phyloP scores from a whole-genome alignment of 1,139 yeast genomes.

The Kurtzmaniella quercitrusa region DNA sequence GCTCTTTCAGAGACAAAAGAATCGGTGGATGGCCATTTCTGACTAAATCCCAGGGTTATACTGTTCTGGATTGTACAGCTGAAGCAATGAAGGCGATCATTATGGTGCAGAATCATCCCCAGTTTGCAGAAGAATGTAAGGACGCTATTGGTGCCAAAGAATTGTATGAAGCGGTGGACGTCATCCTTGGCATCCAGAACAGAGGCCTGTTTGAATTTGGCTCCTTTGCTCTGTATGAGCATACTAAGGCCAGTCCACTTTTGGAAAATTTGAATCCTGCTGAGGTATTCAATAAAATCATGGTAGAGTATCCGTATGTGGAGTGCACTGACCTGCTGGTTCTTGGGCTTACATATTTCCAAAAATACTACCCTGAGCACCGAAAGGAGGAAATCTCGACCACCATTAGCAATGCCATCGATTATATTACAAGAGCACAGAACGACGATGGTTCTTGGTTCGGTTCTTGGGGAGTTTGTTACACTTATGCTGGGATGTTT shows the following conservation, averaged over 20 bases:
- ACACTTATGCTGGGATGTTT: constrained; percentile 96
- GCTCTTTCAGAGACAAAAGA: constrained; percentile 79
- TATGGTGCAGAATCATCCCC: constrained; percentile 74
- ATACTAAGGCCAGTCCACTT: constrained; percentile 74
- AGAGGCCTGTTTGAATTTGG: constrained; percentile 80
- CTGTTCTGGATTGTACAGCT: constrained; percentile 96
- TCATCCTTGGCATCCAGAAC: constrained; percentile 63
- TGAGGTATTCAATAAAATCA: constrained; percentile 94
- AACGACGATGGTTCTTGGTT: constrained; percentile 91
- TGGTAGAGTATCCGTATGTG: constrained; percentile 98
- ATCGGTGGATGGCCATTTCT: constrained; percentile 98
- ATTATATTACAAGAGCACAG: constrained; percentile 68
- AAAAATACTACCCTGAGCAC: constrained; percentile 58
- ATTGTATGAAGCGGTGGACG: constrained; percentile 68
- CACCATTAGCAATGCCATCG: constrained; percentile 70
- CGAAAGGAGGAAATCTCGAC: constrained; percentile 57
- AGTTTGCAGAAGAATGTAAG: constrained; percentile 33
- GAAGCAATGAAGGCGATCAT: constrained; percentile 92
- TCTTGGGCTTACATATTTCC: constrained; percentile 78
- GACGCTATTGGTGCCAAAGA: constrained; percentile 49
- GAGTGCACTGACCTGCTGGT: constrained; percentile 97
- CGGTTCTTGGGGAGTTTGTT: constrained; percentile 98
- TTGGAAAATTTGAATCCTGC: constrained; percentile 87
- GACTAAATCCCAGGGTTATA: constrained; percentile 92
- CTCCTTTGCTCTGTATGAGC: constrained; percentile 89